phyloP scores from a whole-genome alignment of 768 basidiomycete genomes.

The Pluteus cervinus region DNA sequence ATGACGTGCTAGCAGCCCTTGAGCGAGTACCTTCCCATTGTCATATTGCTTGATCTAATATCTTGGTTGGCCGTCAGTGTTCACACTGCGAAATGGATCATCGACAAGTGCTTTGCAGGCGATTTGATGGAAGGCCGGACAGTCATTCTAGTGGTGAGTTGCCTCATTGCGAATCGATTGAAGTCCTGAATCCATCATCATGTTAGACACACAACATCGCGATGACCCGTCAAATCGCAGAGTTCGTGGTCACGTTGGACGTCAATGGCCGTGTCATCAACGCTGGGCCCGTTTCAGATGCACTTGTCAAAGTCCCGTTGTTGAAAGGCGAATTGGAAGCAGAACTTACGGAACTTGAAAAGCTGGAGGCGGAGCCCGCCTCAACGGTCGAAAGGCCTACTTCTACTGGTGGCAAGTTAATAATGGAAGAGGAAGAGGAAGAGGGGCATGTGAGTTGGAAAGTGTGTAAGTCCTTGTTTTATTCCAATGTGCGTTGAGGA shows the following conservation, averaged over 20 bases:
- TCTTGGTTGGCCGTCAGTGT: slow-evolving; percentile 8
- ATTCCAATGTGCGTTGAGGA: slow-evolving; percentile 4
- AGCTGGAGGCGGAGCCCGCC: slow-evolving; percentile 15
- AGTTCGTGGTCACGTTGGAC: slow-evolving; percentile 1
- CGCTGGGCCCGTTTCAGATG: too few species aligned
- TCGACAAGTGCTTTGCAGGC: slow-evolving; percentile 41
- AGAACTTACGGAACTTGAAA: slow-evolving; percentile 17
- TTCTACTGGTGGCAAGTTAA: slow-evolving; percentile 57
- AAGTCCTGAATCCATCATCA: too few species aligned
- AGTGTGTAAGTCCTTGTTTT: slow-evolving; percentile 23
- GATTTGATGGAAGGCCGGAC: slow-evolving; percentile 37
- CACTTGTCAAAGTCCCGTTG: too few species aligned
- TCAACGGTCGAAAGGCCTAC: slow-evolving; percentile 16
- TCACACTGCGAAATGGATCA: slow-evolving; percentile 46
- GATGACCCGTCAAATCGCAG: slow-evolving; percentile 3
- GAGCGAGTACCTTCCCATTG: slow-evolving; percentile 27
- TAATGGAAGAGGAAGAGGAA: slow-evolving; percentile 57
- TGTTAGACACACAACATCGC: slow-evolving; percentile 21
- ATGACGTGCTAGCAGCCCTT: too few species aligned
- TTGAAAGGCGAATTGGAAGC: too few species aligned
- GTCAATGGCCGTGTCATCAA: slow-evolving; percentile 1
- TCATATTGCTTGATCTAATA: background rate
- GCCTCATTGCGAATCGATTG: background rate
- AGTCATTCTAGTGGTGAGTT: slow-evolving; percentile 40
- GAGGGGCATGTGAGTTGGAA: slow-evolving; percentile 49